Base-by-base conservation (phyloP, 164 flowering plant genomes). In the Umbilicus rupestris region DNA sequence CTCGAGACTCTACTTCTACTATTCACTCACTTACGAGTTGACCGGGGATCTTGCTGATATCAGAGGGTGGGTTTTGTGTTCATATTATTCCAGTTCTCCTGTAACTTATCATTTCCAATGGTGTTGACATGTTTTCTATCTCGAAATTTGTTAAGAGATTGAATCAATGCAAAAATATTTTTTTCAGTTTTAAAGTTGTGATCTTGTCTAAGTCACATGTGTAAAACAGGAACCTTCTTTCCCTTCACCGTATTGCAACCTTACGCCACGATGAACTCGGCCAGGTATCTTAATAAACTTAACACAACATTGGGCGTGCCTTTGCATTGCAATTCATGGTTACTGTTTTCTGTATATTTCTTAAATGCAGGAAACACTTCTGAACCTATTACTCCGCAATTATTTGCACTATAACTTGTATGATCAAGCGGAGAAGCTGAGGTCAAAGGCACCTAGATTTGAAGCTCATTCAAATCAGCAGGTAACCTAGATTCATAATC, bases 401-500 rank as follows among this genome's bases (percentile, higher is more conserved):
- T 94, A 94, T 77, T 87, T 94, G 22, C 99, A 94, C 35, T 94
- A 94, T 74, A 94, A 94, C 68, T 79, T 94, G 24, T 94, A 89
- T 82, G 97, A 94, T 72, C 96, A 89, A 69, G 99, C 99, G 20
- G 97, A 90, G 80, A 93, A 93, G 75, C 78, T 93, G 70, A 83
- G 98, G 76, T 90, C 98, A 20, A 93, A 93, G 84, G 97, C 97
- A 39, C 98, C 98, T 3, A 90, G 91, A 42, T 93, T 90, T 81
- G 97, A 91, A 78, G 97, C 97, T 35, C 97, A 89, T 73, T 90
- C 97, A 58, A 93, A 90, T 73, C 98, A 93, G 75, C 97, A 90
- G 96, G 98, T 65, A 76, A 66, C 8, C 41, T 58, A 9, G 20
- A 20, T 50, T 11, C 3, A 20, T 22, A 50, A 28, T 20, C 28